Percentiles rank a stretch among this genome's conserved stretches.
Evolutionary conservation across 495 filamentous ascomycete genomes (phyloP).

Genomic region (Parathielavia appendiculata): DNA sequence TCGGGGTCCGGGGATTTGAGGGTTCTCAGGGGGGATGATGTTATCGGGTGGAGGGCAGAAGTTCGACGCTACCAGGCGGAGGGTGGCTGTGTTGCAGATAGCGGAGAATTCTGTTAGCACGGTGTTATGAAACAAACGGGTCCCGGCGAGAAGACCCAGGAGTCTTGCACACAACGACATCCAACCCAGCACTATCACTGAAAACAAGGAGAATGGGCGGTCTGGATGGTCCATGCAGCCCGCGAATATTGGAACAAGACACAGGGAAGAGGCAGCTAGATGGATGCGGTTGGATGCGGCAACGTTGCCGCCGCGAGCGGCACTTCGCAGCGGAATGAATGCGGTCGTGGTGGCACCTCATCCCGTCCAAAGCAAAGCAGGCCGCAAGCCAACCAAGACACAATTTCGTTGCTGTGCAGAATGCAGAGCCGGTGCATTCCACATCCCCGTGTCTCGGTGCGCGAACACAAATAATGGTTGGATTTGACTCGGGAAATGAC

Average conservation of each 20-base stretch:
- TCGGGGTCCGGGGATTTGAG: constrained; percentile 1
- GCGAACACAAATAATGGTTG: constrained; percentile 2
- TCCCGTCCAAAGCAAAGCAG: neutral
- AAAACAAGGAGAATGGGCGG: neutral
- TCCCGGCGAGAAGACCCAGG: constrained; percentile 32
- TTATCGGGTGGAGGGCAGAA: constrained; percentile 21
- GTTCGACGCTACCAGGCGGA: constrained; percentile 14
- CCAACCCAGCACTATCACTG: neutral
- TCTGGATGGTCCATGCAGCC: neutral
- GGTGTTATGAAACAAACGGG: constrained; percentile 22
- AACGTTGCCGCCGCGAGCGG: neutral
- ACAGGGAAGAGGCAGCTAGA: neutral
- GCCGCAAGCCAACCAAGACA: neutral
- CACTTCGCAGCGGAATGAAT: constrained; percentile 1
- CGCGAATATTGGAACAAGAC: neutral
- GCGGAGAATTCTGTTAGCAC: constrained; percentile 26
- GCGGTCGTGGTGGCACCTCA: neutral
- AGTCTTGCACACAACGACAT: constrained; percentile 3
- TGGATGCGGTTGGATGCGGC: neutral
- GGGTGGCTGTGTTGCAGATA: constrained; percentile 29
- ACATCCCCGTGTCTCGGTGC: constrained; percentile 2
- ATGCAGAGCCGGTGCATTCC: neutral
- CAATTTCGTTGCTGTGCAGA: neutral
- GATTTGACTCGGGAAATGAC: constrained; percentile 19
- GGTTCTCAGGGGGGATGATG: constrained; percentile 8